phyloP scores from a whole-genome alignment of 768 basidiomycete genomes.

The Tephrocybe sp. region DNA sequence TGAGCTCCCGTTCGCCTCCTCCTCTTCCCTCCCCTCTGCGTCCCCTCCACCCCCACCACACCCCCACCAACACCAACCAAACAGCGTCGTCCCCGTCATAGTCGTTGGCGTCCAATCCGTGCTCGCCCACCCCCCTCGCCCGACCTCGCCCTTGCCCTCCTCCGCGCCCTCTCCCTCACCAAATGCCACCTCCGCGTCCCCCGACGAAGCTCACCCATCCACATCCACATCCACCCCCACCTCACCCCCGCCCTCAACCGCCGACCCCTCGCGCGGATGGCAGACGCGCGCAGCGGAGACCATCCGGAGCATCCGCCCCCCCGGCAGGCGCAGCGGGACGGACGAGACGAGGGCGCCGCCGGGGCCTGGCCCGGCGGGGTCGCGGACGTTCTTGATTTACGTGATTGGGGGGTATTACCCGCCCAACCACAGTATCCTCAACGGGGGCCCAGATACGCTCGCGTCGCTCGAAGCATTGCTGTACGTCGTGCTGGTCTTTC shows the following conservation, averaged over 20 bases:
- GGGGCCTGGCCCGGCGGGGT: constrained; percentile 27
- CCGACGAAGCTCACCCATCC: background rate
- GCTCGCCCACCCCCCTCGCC: background rate
- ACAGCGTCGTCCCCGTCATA: constrained; percentile 76
- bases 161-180: background rate
- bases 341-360: background rate
- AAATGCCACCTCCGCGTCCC: background rate
- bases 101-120: constrained; percentile 83
- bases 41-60: no score
- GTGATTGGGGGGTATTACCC: constrained; percentile 95
- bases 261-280: constrained; percentile 38
- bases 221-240: background rate
- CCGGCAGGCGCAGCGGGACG: constrained; percentile 20
- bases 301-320: constrained; percentile 52
- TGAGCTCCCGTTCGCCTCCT: constrained; percentile 17
- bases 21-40: constrained; percentile 10
- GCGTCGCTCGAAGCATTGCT: constrained; percentile 81
- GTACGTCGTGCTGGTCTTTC: constrained; percentile 45
- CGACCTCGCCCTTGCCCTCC: background rate
- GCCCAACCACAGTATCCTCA: constrained; percentile 84
- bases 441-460: constrained; percentile 66
- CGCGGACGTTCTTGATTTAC: constrained; percentile 86
- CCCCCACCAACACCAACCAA: constrained; percentile 1
- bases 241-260: background rate
- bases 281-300: constrained; percentile 64